Evolutionary conservation across 2,329 filamentous ascomycete genomes (phyloP).

Genomic region (Didymosphaeria variabile): DNA sequence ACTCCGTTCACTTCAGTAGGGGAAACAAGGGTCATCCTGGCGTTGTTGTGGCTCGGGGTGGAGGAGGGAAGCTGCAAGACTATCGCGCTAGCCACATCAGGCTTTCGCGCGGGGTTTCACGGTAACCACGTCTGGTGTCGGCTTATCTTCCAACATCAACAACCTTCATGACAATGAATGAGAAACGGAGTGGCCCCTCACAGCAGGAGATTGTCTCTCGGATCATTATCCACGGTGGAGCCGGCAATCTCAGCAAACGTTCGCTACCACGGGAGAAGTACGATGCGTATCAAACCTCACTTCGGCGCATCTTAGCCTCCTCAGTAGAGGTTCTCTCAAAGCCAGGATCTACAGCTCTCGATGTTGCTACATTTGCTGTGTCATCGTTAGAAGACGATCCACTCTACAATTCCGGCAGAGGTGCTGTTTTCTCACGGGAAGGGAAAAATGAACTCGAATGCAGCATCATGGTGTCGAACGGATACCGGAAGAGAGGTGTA

Average conservation of each 20-base stretch:
- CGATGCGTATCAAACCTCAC: constrained; percentile 47
- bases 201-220: constrained; percentile 44
- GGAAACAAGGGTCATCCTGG: neutral
- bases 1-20: too few relatives aligned
- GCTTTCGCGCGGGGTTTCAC: neutral
- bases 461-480: constrained; percentile 82
- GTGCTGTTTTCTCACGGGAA: constrained; percentile 85
- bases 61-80: neutral
- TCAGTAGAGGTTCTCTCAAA: constrained; percentile 15
- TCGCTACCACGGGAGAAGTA: constrained; percentile 51
- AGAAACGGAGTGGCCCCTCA: neutral
- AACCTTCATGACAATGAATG: neutral
- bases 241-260: constrained; percentile 56
- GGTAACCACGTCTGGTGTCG: neutral
- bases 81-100: neutral
- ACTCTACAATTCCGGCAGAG: constrained; percentile 73
- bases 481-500: constrained; percentile 77
- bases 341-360: constrained; percentile 5
- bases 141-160: neutral
- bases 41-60: neutral
- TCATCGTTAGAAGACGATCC: constrained; percentile 9
- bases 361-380: constrained; percentile 77
- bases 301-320: constrained; percentile 16
- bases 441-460: constrained; percentile 88
- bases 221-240: constrained; percentile 60